Evolutionary conservation across 371 early-diverging fungal species (phyloP).

Genomic region (Pancytospora epiphaga): DNA sequence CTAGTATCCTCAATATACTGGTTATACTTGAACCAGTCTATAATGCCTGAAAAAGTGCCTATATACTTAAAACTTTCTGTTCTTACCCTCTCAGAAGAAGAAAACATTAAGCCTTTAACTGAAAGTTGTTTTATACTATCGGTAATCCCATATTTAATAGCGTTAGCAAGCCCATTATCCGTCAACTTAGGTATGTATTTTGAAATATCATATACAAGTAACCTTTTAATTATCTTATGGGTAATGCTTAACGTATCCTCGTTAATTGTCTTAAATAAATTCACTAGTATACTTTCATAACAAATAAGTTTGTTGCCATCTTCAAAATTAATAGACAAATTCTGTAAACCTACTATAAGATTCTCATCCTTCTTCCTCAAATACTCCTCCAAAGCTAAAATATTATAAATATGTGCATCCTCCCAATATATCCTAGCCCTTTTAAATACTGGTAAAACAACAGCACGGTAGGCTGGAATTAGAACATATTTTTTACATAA

Average conservation of each 20-base stretch:
- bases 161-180: neutral
- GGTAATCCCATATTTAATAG: neutral
- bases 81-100: neutral
- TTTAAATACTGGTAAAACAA: neutral
- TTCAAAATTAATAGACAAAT: too few species aligned
- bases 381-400: neutral
- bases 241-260: neutral
- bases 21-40: neutral
- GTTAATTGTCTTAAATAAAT: constrained; percentile 6
- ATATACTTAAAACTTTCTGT: neutral
- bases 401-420: neutral
- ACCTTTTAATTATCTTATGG: neutral
- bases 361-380: neutral
- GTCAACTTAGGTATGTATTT: neutral
- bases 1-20: neutral
- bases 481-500: neutral
- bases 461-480: neutral
- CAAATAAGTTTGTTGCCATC: too few species aligned
- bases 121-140: neutral
- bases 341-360: too few species aligned
- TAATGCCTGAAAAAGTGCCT: neutral
- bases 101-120: neutral
- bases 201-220: neutral
- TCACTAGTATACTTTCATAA: neutral
- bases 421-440: neutral